Evolutionary conservation across 2,329 filamentous ascomycete species (phyloP).

Genomic region (Curvularia verruculosa): DNA sequence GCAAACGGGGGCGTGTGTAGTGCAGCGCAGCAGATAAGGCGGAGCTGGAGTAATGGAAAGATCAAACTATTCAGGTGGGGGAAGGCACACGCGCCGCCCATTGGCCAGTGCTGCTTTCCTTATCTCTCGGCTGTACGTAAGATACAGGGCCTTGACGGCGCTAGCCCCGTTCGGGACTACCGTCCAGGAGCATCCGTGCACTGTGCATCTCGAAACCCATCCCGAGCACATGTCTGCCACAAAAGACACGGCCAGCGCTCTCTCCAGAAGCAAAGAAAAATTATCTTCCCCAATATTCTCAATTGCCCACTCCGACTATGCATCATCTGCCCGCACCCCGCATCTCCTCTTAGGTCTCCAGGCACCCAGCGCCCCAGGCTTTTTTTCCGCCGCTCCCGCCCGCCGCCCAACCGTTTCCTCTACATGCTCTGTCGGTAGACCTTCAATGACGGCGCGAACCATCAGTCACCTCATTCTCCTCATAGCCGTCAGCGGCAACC

Average conservation of each 20-base stretch:
- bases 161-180: constrained; percentile 18
- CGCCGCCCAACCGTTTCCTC: constrained; percentile 12
- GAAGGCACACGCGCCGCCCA: constrained; percentile 16
- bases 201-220: constrained; percentile 18
- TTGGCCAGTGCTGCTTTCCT: constrained; percentile 32
- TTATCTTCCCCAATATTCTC: constrained; percentile 16
- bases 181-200: constrained; percentile 12
- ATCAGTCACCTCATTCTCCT: constrained; percentile 52
- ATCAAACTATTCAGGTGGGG: constrained; percentile 30
- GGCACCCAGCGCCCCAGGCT: constrained; percentile 16
- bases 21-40: constrained; percentile 25
- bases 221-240: constrained; percentile 42
- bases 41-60: constrained; percentile 20
- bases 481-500: constrained; percentile 48
- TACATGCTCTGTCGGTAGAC: constrained; percentile 23
- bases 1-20: constrained; percentile 10
- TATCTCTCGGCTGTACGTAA: constrained; percentile 36
- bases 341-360: constrained; percentile 33
- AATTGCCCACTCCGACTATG: constrained; percentile 32
- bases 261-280: constrained; percentile 7
- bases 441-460: constrained; percentile 53
- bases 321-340: constrained; percentile 24
- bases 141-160: constrained; percentile 14
- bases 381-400: constrained; percentile 25
- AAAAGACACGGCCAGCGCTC: constrained; percentile 42